Evolutionary conservation across 495 filamentous ascomycete species (phyloP).

Genomic region (Xylaria bambusicola): DNA sequence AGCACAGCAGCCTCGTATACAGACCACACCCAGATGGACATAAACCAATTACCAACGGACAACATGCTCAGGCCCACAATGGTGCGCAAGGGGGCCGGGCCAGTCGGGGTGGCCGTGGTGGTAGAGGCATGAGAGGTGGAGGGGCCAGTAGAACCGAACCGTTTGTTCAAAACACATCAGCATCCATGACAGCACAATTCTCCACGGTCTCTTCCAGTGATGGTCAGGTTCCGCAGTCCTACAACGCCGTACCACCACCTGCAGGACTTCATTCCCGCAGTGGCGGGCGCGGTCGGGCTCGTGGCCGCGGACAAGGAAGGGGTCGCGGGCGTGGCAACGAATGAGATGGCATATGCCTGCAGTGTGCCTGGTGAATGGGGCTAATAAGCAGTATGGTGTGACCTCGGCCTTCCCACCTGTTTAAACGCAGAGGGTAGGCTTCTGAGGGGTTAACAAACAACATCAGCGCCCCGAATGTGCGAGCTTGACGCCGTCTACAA

Average conservation of each 20-base stretch:
- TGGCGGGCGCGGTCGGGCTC: conserved; percentile 58
- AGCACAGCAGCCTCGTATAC: conserved; percentile 46
- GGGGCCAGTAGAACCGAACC: conserved; percentile 33
- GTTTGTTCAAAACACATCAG: conserved; percentile 24
- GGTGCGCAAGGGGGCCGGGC: conserved; percentile 21
- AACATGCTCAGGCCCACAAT: not conserved
- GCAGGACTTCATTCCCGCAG: conserved; percentile 61
- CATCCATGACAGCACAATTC: not conserved
- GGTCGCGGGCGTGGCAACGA: conserved; percentile 28
- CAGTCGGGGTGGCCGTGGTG: conserved; percentile 40
- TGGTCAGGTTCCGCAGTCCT: conserved; percentile 53
- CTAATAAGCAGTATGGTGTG: no score
- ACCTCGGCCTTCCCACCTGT: no score
- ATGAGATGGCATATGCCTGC: not conserved
- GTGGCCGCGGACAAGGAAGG: conserved; percentile 41
- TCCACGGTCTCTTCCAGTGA: not conserved
- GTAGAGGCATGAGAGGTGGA: conserved; percentile 32
- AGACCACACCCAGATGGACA: conserved; percentile 35
- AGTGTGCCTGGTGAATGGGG: no score
- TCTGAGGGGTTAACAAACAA: no score
- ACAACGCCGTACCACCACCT: conserved; percentile 79
- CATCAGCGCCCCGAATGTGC: no score
- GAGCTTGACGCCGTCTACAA: no score
- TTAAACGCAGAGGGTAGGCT: no score
- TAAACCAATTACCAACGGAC: conserved; percentile 23